Evolutionary conservation across 2,329 filamentous ascomycete genomes (phyloP).

Genomic region (Aspergillus terreus): DNA sequence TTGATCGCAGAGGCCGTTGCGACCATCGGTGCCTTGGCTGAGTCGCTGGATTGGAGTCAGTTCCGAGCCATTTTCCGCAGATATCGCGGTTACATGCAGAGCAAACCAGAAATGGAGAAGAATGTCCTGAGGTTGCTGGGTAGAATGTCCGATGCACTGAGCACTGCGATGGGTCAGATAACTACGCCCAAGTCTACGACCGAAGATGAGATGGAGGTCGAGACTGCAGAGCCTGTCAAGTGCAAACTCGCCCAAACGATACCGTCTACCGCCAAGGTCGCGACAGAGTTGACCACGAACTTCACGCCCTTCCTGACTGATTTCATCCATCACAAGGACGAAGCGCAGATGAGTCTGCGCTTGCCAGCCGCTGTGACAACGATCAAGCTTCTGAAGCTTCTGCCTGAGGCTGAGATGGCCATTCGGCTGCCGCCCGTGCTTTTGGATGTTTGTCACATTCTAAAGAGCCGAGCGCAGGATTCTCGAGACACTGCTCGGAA

Average conservation of each 20-base stretch:
- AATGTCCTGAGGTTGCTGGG: conserved; percentile 78
- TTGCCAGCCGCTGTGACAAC: conserved; percentile 86
- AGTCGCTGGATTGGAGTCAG: conserved; percentile 82
- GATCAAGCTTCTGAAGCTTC: conserved; percentile 77
- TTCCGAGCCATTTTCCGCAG: conserved; percentile 80
- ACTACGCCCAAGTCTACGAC: conserved; percentile 14
- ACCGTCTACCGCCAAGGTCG: conserved; percentile 64
- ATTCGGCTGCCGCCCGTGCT: conserved; percentile 76
- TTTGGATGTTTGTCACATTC: conserved; percentile 87
- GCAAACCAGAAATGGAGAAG: conserved; percentile 79
- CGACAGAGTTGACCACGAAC: conserved; percentile 66
- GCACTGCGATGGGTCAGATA: conserved; percentile 46
- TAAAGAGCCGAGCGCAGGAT: conserved; percentile 84
- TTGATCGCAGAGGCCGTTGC: conserved; percentile 81
- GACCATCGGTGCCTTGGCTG: conserved; percentile 70
- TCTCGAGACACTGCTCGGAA: conserved; percentile 87
- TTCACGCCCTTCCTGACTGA: conserved; percentile 76
- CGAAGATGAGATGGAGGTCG: conserved; percentile 27
- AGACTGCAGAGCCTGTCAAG: conserved; percentile 27
- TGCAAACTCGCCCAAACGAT: conserved; percentile 59
- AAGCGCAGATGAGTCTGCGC: conserved; percentile 87
- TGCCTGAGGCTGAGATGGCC: conserved; percentile 70
- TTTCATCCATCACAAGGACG: conserved; percentile 91
- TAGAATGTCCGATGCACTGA: conserved; percentile 74
- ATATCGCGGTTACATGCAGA: conserved; percentile 77